Conservation (phyloP, 176 grass and related monocot genomes). For the Avena atlantica region DNA sequence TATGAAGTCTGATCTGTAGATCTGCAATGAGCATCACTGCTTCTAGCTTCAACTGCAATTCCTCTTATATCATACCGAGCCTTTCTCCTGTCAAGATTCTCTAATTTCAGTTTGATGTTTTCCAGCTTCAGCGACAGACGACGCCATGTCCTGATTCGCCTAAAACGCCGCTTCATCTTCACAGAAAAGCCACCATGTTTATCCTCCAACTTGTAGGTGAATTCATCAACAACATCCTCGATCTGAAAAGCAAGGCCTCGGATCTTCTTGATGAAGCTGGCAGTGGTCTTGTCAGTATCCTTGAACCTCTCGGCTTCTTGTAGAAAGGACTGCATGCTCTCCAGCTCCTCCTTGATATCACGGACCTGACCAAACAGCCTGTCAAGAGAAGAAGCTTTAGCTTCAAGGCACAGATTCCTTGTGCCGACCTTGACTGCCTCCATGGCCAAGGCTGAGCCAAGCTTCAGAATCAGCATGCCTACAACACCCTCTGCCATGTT, state of each 20-base stretch:
- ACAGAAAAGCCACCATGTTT: constrained; percentile 12
- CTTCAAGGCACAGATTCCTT: neutral
- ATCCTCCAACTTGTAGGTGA: constrained; percentile 14
- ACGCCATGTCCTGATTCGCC: neutral
- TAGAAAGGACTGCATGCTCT: constrained; percentile 23
- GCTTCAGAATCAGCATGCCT: constrained; percentile 21
- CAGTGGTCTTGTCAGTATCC: constrained; percentile 6
- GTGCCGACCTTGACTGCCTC: constrained; percentile 6
- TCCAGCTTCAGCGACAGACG: neutral
- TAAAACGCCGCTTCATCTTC: constrained; percentile 1
- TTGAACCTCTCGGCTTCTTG: constrained; percentile 11
- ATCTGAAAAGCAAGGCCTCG: constrained; percentile 3
- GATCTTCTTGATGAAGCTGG: neutral
- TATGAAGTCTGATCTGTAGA: neutral
- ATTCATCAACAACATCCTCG: constrained; percentile 14
- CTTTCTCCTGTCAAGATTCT: constrained; percentile 1
- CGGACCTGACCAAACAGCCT: constrained; percentile 21
- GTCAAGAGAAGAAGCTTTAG: constrained; percentile 13
- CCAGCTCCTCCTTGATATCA: constrained; percentile 20
- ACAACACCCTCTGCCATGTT: constrained; percentile 14
- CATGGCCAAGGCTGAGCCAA: neutral
- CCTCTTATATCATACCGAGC: constrained; percentile 13
- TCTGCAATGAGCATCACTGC: constrained; percentile 12
- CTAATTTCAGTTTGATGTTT: neutral
- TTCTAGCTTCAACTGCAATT: neutral